Base-by-base conservation (phyloP, 768 basidiomycete species). In the Auricularia cornea region DNA sequence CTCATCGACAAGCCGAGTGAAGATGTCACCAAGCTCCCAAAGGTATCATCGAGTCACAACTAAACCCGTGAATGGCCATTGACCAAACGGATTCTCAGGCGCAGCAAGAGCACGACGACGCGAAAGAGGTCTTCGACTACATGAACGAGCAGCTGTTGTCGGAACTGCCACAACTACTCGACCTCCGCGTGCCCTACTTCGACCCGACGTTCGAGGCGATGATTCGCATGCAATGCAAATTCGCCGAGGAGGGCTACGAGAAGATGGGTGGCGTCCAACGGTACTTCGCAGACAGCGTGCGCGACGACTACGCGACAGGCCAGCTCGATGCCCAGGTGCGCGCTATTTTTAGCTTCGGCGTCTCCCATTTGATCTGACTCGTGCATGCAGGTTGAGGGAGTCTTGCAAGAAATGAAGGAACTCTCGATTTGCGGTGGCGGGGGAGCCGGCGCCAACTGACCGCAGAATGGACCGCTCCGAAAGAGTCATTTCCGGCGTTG, bases 121-220 rank as follows among this genome's bases (percentile, higher is more conserved):
- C 92, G 29, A 92, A 94, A 71, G 95, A 96, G 73, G 85, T 97
- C 60, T 99, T 95, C 73, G 90, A 96, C 64, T 76, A 92, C 71
- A 81, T 99, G 68, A 98, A 99, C 72, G 86, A 90, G 44, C 94
- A 98, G 69, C 85, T 98, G 70, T 89, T 96, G 68, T 76, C 80
- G 30, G 97, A 98, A 69, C 80, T 99, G 18, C 97, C 97, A 0
- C 87, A 95, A 68, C 78, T 99, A 48, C 84, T 98, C 59, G 95
- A 98, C 70, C 85, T 98, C 23, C 91, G 97, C 41, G 90, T 99
- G 29, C 97, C 97, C 0, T 99, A 92, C 81, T 95, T 98, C 66
- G 97, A 98, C 74, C 97, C 97, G 3, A 94, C 91, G 68, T 98
- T 98, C 72, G 97, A 98, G 76, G 92, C 96, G 56, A 98, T 98